These are phyloP conservation scores for Angomonas deanei DNA, from an alignment of 208 protist genomes.

Conservation along the genomic window DNA sequence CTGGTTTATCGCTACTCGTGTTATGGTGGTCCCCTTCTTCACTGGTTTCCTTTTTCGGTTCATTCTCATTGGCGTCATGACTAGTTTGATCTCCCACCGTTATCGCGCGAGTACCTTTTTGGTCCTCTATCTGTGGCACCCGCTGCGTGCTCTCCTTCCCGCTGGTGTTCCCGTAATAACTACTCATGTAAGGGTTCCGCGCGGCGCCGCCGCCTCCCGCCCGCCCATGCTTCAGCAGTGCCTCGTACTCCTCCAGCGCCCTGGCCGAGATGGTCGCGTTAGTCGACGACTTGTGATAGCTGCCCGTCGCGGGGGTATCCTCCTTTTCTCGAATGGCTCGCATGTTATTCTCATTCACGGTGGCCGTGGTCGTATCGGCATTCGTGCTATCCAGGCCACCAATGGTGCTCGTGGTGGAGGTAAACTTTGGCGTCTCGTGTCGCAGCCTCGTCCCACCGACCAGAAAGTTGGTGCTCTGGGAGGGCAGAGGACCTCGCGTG, in stretches of 20 bases:
- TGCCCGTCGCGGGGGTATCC: too few species aligned
- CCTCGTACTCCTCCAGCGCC: not conserved
- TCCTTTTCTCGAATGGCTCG: too few species aligned
- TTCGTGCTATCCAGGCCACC: constrained; percentile 1
- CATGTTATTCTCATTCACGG: too few species aligned
- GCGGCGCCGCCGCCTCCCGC: not conserved
- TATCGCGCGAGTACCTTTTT: too few species aligned
- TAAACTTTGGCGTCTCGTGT: constrained; percentile 40
- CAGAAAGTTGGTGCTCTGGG: not conserved
- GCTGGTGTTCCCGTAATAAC: too few species aligned
- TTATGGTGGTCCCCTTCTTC: not conserved
- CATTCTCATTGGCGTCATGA: too few species aligned
- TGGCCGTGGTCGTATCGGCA: not conserved
- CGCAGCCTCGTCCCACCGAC: not conserved
- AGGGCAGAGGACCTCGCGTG: constrained; percentile 25
- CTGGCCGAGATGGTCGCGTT: not conserved
- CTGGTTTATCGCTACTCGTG: not conserved
- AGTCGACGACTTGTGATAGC: too few species aligned
- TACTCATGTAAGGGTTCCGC: not conserved
- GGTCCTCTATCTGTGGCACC: not conserved
- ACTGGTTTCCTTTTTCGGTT: too few species aligned
- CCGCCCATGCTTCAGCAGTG: not conserved
- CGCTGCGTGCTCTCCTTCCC: not conserved
- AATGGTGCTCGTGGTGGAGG: constrained; percentile 21
- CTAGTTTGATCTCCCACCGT: too few species aligned